Conservation (phyloP, 2,329 filamentous ascomycete species). For the Verticillium nonalfalfae region DNA sequence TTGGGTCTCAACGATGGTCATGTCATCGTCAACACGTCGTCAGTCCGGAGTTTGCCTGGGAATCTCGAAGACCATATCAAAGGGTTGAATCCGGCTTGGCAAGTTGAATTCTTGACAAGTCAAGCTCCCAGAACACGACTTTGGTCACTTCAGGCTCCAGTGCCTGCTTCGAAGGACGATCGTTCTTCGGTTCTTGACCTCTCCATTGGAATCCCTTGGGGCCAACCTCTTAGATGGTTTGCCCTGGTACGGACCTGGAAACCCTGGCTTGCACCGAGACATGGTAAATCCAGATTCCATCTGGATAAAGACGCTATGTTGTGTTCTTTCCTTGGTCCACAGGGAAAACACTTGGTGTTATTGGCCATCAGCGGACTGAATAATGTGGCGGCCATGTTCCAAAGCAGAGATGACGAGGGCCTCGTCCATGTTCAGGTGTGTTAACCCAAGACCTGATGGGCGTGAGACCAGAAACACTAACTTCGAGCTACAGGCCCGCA, state of each 20-base stretch:
- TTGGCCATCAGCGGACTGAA: conserved; percentile 71
- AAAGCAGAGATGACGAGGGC: conserved; percentile 54
- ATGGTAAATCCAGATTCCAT: conserved; percentile 61
- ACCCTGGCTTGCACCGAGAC: conserved; percentile 84
- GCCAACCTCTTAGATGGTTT: conserved; percentile 58
- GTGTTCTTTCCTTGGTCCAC: conserved; percentile 65
- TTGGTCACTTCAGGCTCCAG: conserved; percentile 57
- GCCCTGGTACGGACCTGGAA: conserved; percentile 72
- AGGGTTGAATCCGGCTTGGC: conserved; percentile 49
- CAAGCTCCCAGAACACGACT: conserved; percentile 64
- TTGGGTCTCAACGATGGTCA: conserved; percentile 57
- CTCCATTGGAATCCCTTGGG: conserved; percentile 58
- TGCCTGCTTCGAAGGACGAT: conserved; percentile 50
- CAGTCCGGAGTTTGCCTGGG: conserved; percentile 21
- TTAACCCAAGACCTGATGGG: not conserved
- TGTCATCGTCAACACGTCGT: conserved; percentile 40
- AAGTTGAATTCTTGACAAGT: conserved; percentile 47
- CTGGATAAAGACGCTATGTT: conserved; percentile 74
- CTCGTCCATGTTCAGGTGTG: conserved; percentile 60
- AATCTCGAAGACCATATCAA: conserved; percentile 50
- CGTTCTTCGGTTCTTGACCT: conserved; percentile 51
- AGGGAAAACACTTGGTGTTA: conserved; percentile 71
- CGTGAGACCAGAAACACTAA: not conserved
- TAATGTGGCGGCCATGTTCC: conserved; percentile 64
- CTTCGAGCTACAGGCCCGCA: conserved; percentile 41